phyloP scores from a whole-genome alignment of 2,329 filamentous ascomycete genomes.

The Paraconiothyrium brasiliense region DNA sequence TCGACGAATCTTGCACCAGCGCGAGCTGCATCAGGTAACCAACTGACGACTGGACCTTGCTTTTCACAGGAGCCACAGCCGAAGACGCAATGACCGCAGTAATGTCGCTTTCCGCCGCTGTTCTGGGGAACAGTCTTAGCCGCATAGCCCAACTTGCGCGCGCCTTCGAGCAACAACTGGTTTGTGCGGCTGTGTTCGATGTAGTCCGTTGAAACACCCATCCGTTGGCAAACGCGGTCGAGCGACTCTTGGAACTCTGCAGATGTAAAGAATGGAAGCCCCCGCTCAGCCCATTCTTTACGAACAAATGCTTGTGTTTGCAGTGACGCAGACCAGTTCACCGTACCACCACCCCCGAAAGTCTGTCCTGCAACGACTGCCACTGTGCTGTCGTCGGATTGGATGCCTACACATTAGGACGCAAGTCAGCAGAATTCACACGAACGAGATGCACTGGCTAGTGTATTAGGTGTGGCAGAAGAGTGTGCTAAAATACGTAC shows the following conservation, averaged over 20 bases:
- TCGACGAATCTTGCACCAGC: slow-evolving; percentile 85
- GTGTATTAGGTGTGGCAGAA: too few relatives aligned
- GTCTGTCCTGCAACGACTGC: slow-evolving; percentile 73
- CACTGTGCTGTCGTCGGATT: slow-evolving; percentile 56
- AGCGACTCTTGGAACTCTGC: slow-evolving; percentile 79
- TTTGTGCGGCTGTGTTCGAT: slow-evolving; percentile 80
- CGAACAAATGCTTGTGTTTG: slow-evolving; percentile 80
- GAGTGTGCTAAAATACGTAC: slow-evolving; percentile 56
- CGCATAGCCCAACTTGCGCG: slow-evolving; percentile 75
- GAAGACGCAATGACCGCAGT: slow-evolving; percentile 71
- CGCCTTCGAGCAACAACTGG: slow-evolving; percentile 76
- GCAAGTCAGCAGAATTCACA: background rate
- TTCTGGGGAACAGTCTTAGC: slow-evolving; percentile 80
- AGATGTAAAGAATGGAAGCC: slow-evolving; percentile 77
- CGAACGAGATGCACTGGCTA: slow-evolving; percentile 1
- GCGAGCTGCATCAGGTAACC: slow-evolving; percentile 79
- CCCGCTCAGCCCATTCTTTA: slow-evolving; percentile 78
- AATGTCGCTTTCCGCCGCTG: slow-evolving; percentile 75
- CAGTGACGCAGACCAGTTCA: slow-evolving; percentile 81
- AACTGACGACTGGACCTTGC: slow-evolving; percentile 79
- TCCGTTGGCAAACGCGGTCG: slow-evolving; percentile 79
- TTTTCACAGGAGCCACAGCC: slow-evolving; percentile 75
- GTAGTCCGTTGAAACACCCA: slow-evolving; percentile 75
- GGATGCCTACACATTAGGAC: slow-evolving; percentile 4
- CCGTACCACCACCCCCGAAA: slow-evolving; percentile 86